Percentiles rank a stretch among this genome's conserved stretches.
phyloP scores from a whole-genome alignment of 108 stramenopile genomes.

The Nitzschia sp. region DNA sequence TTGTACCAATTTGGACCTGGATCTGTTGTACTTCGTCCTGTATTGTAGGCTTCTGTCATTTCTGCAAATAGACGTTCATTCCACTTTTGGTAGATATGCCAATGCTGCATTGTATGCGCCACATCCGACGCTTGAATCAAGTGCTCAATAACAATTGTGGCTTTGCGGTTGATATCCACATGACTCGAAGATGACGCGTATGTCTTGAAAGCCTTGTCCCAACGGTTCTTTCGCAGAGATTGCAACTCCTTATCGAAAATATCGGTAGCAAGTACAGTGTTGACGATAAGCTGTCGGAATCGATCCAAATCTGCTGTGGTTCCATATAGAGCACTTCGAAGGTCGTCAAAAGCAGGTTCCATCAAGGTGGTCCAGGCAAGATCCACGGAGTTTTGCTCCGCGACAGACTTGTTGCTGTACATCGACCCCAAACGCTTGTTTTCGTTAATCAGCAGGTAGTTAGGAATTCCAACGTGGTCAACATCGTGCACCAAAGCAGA shows the following conservation, averaged over 20 bases:
- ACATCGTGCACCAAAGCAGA: conserved; percentile 67
- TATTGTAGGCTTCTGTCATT: conserved; percentile 47
- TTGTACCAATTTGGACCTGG: conserved; percentile 57
- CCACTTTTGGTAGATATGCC: conserved; percentile 52
- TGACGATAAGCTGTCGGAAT: conserved; percentile 55
- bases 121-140: conserved; percentile 63
- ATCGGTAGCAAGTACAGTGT: conserved; percentile 54
- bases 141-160: conserved; percentile 55
- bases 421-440: conserved; percentile 20
- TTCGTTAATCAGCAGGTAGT: conserved; percentile 52
- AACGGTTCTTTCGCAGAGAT: conserved; percentile 36
- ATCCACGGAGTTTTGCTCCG: conserved; percentile 51
- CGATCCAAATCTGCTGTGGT: conserved; percentile 34
- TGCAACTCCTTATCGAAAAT: conserved; percentile 49
- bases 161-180: conserved; percentile 37
- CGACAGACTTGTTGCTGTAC: conserved; percentile 40
- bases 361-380: conserved; percentile 51
- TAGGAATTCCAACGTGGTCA: conserved; percentile 59
- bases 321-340: conserved; percentile 37
- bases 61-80: conserved; percentile 63
- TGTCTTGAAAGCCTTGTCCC: conserved; percentile 51
- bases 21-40: conserved; percentile 42
- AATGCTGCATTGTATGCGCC: conserved; percentile 64
- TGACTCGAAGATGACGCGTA: neutral
- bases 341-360: conserved; percentile 40